Conservation (phyloP, 2,329 filamentous ascomycete species). For the Exophiala sp. region DNA sequence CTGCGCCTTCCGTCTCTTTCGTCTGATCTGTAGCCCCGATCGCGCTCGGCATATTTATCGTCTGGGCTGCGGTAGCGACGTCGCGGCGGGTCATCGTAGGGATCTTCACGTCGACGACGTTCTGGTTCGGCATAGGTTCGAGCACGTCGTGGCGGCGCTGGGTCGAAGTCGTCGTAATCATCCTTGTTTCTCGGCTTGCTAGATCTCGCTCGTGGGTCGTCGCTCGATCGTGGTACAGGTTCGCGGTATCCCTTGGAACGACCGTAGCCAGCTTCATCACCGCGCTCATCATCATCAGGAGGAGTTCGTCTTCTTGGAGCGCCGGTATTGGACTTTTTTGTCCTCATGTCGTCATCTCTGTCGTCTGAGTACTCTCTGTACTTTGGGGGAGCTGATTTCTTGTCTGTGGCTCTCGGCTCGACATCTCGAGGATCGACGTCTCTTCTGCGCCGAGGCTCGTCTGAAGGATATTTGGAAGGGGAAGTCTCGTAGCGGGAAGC, state of each 20-base stretch:
- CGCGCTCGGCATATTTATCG: constrained; percentile 20
- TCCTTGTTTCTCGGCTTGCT: constrained; percentile 10
- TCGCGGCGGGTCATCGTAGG: constrained; percentile 16
- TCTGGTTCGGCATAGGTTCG: constrained; percentile 18
- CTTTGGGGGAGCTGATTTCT: constrained; percentile 11
- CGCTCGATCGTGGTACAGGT: constrained; percentile 13
- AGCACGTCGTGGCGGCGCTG: constrained; percentile 16
- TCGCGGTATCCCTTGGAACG: constrained; percentile 21
- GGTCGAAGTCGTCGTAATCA: constrained; percentile 17
- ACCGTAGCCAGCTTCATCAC: constrained; percentile 11
- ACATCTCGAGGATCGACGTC: constrained; percentile 11
- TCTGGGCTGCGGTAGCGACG: constrained; percentile 19
- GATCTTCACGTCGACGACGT: constrained; percentile 16
- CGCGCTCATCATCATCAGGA: constrained; percentile 12
- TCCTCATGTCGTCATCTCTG: constrained; percentile 5
- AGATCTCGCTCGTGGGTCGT: constrained; percentile 1
- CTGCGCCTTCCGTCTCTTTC: constrained; percentile 12
- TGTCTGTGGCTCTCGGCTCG: constrained; percentile 12
- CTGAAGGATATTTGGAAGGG: constrained; percentile 3
- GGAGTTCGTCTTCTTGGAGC: constrained; percentile 18
- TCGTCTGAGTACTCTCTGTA: constrained; percentile 13
- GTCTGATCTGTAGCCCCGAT: constrained; percentile 23
- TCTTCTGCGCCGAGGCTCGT: not conserved
- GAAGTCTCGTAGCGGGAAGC: constrained; percentile 18
- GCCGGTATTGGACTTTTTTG: constrained; percentile 17